Evolutionary conservation across 352 stramenopile genomes (phyloP), one percentile per base, ranked within the genome.

Genomic region (Phytophthora ohioensis): DNA sequence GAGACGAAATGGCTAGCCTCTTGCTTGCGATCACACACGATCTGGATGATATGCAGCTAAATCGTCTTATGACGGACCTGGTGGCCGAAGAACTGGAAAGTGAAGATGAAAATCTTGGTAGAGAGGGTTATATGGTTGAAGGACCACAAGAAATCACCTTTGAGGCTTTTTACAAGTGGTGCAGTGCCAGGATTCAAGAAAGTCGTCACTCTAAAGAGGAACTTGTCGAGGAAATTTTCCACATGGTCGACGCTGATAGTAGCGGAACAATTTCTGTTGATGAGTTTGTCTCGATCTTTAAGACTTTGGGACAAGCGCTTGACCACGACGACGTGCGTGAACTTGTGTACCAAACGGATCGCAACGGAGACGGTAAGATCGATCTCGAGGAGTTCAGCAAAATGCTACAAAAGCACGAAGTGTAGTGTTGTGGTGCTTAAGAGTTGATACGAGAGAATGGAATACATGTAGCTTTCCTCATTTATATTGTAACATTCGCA

Each of bases 221-320:
- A 21, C 65, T 92, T 11, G 82, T 91, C 3, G 71, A 87, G 30
- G 82, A 91, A 64, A 89, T 92, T 43, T 91, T 92, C 64, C 62
- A 60, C n/a, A 88, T 92, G 81, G 76, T 91, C n/a, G 82, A 91
- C 52, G 64, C 78, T 3, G 85, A 92, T 46, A 58, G 65, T 36
- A 91, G 81, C 49, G 80, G 83, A 7, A 90, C 63, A 17, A 91
- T 92, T 54, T 90, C 85, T 0, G 85, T 92, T 8, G 83, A 91
- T 49, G 85, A 92, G 61, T 92, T 91, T 48, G 88, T 91, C 34
- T 75, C 81, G 39, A 89, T 91, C 41, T 91, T 91, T 66, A 87
- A 84, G 66, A 83, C 81, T 5, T 76, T 91, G 21, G 83, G 85
- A 6, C 85, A 92, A 57, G 78, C 85, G 42, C 81, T 92, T 21